A percentile compares a stretch with the other conserved stretches of the same genome.
Evolutionary conservation across 2,329 filamentous ascomycete genomes (phyloP).

Genomic region (Ceratocystis colombiana): DNA sequence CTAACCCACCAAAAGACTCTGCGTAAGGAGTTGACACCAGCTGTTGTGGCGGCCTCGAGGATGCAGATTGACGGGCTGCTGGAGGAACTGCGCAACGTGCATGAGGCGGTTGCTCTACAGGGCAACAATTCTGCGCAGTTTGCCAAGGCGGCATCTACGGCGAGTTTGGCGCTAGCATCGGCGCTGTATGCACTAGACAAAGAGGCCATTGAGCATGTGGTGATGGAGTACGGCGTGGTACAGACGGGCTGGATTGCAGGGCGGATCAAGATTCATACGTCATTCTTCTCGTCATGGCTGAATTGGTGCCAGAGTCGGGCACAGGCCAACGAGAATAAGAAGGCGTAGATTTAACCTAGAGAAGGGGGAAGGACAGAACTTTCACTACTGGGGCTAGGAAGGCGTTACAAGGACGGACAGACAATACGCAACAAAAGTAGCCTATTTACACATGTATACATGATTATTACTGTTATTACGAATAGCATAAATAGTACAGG

Average conservation of each 20-base stretch:
- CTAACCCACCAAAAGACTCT: constrained; percentile 59
- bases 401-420: neutral
- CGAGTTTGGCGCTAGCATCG: constrained; percentile 57
- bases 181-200: constrained; percentile 48
- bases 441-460: neutral
- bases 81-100: constrained; percentile 51
- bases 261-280: constrained; percentile 49
- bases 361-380: neutral
- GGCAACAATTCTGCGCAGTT: constrained; percentile 59
- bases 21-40: constrained; percentile 42
- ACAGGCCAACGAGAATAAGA: constrained; percentile 19
- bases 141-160: constrained; percentile 62
- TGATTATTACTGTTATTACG: neutral
- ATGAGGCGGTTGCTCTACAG: constrained; percentile 53
- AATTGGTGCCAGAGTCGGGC: constrained; percentile 57
- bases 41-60: constrained; percentile 30
- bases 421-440: constrained; percentile 1
- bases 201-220: constrained; percentile 44
- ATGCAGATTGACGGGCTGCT: constrained; percentile 16
- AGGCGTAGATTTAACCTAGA: neutral
- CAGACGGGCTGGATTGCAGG: constrained; percentile 49
- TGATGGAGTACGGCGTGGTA: constrained; percentile 54
- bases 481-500: neutral
- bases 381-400: neutral
- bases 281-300: constrained; percentile 62